phyloP scores from a whole-genome alignment of 441 rosid genomes.

The Aleurites moluccanus region DNA sequence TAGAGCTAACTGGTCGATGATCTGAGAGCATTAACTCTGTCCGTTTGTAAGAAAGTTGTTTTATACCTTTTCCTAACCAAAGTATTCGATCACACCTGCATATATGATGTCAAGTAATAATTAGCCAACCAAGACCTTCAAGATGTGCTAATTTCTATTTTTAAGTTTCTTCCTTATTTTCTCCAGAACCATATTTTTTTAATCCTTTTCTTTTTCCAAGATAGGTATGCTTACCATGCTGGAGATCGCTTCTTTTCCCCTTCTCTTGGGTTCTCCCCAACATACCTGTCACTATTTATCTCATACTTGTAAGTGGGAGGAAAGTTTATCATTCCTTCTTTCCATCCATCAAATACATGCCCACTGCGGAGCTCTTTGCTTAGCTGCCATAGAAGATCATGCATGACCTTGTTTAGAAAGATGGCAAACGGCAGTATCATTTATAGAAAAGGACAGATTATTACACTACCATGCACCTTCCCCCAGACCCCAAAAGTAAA shows the following conservation, averaged over 20 bases:
- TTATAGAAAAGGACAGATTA: slow-evolving; percentile 5
- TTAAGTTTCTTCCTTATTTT: slow-evolving; percentile 9
- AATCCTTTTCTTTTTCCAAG: background rate
- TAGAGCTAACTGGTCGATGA: slow-evolving; percentile 92
- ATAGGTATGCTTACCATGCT: slow-evolving; percentile 65
- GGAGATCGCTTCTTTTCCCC: slow-evolving; percentile 97
- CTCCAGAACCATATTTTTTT: background rate
- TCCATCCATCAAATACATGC: slow-evolving; percentile 95
- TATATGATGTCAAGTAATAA: slow-evolving; percentile 8
- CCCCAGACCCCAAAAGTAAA: too few relatives aligned
- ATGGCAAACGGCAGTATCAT: background rate
- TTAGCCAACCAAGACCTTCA: background rate
- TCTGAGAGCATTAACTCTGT: slow-evolving; percentile 74
- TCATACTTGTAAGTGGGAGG: slow-evolving; percentile 97
- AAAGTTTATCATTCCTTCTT: slow-evolving; percentile 77
- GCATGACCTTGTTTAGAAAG: background rate
- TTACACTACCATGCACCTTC: background rate
- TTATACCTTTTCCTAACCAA: slow-evolving; percentile 84
- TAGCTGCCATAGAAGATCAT: slow-evolving; percentile 50
- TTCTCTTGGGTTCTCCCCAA: slow-evolving; percentile 74
- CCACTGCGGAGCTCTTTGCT: slow-evolving; percentile 69
- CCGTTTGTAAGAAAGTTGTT: slow-evolving; percentile 70
- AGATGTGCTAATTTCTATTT: background rate
- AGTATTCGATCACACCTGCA: slow-evolving; percentile 94
- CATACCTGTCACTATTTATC: slow-evolving; percentile 70